Percentiles rank a stretch among this genome's conserved stretches.
Evolutionary conservation across 345 rosid species (phyloP).

Genomic region (Brassica cretica): DNA sequence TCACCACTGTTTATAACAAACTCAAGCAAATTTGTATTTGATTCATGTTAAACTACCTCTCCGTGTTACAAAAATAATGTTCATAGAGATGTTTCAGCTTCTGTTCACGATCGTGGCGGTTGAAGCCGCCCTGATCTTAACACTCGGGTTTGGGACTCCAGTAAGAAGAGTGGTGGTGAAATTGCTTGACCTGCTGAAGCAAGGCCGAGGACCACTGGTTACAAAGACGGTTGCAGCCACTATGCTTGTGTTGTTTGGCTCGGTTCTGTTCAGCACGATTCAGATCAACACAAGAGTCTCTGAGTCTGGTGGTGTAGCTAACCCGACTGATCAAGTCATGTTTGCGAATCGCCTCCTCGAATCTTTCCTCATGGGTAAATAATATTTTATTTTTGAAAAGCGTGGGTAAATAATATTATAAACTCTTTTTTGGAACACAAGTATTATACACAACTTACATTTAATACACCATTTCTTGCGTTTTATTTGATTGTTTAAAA

Average conservation of each 20-base stretch:
- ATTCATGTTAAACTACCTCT: background rate
- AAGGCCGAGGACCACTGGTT: slow-evolving; percentile 38
- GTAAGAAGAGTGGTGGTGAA: slow-evolving; percentile 34
- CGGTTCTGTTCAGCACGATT: slow-evolving; percentile 34
- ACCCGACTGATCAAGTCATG: slow-evolving; percentile 42
- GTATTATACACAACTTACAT: background rate
- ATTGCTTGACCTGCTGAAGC: slow-evolving; percentile 34
- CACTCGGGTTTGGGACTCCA: slow-evolving; percentile 39
- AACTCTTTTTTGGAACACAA: no score
- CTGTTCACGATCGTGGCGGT: slow-evolving; percentile 23
- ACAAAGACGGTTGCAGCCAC: slow-evolving; percentile 36
- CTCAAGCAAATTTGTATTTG: background rate
- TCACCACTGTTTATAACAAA: slow-evolving; percentile 21
- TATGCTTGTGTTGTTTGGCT: slow-evolving; percentile 41
- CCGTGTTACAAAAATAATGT: slow-evolving; percentile 15
- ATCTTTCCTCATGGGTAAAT: slow-evolving; percentile 38
- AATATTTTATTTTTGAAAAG: no score
- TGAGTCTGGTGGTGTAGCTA: slow-evolving; percentile 34
- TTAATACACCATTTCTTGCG: background rate
- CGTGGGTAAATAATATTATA: no score
- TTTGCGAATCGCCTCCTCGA: slow-evolving; percentile 40
- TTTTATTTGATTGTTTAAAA: background rate
- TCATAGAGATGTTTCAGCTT: slow-evolving; percentile 42
- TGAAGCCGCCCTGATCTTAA: slow-evolving; percentile 28
- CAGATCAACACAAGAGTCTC: slow-evolving; percentile 35